Base-by-base conservation (phyloP, 371 early-diverging fungal species). In the Lichtheimia hyalospora region DNA sequence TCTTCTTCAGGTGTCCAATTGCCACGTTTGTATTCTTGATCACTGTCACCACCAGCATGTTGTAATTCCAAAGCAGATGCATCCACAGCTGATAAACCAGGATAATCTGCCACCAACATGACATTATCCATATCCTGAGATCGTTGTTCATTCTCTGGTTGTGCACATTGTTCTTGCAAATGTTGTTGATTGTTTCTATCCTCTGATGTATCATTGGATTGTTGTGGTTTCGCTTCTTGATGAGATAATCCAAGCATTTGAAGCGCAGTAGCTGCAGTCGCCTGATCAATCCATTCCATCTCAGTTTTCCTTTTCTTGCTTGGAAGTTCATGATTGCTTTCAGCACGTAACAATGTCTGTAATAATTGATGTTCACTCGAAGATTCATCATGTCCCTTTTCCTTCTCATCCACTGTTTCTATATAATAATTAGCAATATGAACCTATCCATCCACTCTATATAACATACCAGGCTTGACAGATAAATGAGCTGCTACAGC, bases 401-500 rank as follows among this genome's bases (percentile, higher is more conserved):
- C 42, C 23, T 24, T 28, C 52, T 42, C 21, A 46, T 58, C 59
- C 15, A 58, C 41, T 24, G 51, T 24, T 40, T 58, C 49, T 57
- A 57, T 14, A 5, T 16, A 8, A 14, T 54, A 43, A 42, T 23
- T 0, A 18, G 10, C 20, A 16, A 15, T 4, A 44, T 8, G 3
- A n/a, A 5, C 15, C 21, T 3, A 13, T 24, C 42, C 14, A 40
- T 42, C 23, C 16, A 23, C 13, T 12, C 42, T 3, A n/a, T 24
- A 43, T 1, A 3, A 21, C 54, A 55, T 69, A 71, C 77, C 73
- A 58, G 72, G 66, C 43, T 74, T 70, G 13, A 52, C 63, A 5
- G 71, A 64, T 16, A 77, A 43, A 18, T 69, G 74, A 40, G 77
- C 77, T n/a, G 77, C 71, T 4, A 74, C 66, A 14, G 72, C 70